phyloP scores from a whole-genome alignment of 148 eudicot genomes.

The Vaccinium darrowii region DNA sequence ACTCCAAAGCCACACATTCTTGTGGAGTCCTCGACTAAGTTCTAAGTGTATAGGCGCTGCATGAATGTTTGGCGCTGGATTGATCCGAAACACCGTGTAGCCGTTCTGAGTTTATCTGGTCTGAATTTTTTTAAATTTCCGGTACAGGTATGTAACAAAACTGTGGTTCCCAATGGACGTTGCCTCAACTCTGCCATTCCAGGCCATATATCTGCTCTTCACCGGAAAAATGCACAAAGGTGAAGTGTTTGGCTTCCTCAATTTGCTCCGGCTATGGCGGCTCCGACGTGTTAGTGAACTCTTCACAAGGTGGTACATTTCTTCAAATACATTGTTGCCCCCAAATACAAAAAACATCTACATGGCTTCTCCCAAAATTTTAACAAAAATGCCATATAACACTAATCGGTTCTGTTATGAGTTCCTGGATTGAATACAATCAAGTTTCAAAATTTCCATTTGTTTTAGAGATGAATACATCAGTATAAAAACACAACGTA shows the following conservation, averaged over 20 bases:
- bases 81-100: too few species aligned
- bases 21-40: too few species aligned
- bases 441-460: not conserved
- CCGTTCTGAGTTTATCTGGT: not conserved
- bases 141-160: slow-evolving; percentile 38
- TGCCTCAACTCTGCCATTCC: slow-evolving; percentile 50
- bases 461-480: not conserved
- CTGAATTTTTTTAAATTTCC: not conserved
- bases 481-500: not conserved
- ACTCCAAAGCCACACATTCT: too few species aligned
- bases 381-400: not conserved
- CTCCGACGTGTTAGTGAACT: slow-evolving; percentile 54
- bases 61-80: too few species aligned
- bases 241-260: slow-evolving; percentile 50
- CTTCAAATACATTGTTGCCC: not conserved
- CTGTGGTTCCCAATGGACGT: slow-evolving; percentile 51
- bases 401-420: not conserved
- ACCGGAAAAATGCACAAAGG: slow-evolving; percentile 30
- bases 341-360: not conserved
- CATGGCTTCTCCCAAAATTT: not conserved
- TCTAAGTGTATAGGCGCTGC: too few species aligned
- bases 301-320: slow-evolving; percentile 38
- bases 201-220: slow-evolving; percentile 31
- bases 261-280: slow-evolving; percentile 56
- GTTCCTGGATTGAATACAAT: not conserved